Base-by-base conservation (phyloP, 768 basidiomycete species). In the Grammothele lineata region DNA sequence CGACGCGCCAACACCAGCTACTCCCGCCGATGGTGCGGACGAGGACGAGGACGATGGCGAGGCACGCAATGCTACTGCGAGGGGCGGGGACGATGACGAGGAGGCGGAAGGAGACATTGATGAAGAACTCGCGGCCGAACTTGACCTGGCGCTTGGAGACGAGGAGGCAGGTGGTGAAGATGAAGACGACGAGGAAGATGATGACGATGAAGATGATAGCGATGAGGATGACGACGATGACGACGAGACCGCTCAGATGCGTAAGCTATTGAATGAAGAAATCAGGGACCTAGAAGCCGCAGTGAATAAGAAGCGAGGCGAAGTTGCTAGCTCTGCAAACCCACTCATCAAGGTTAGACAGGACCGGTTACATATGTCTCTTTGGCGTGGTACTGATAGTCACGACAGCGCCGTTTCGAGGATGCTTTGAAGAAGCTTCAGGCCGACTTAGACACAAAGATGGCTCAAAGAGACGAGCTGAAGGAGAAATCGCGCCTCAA, bases 341-440 rank as follows among this genome's bases (percentile, higher is more conserved):
- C 86, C 88, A 30, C 77, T 95, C 46, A 92, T 96, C 62, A 83
- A 81, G 74, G 91, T 89, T 52, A 26, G 68, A n/a, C n/a, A n/a
- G n/a, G n/a, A 57, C 5, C 22, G 26, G 12, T 27, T 37, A 21
- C 35, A 14, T 19, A 12, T 15, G 12, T 15, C 11, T 10, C 26
- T 15, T 25, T 24, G 22, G 10, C 6, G 15, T 25, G n/a, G 15
- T 18, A 18, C 36, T 37, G 36, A 37, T 17, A 7, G 18, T 7
- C 7, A 11, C 14, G 18, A 14, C 26, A 93, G 86, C 87, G 86
- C 78, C 92, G 92, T 27, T 94, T 95, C 66, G 91, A 94, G 63
- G 93, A 95, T 62, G 86, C 88, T 15, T 66, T 94, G 58, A 89
- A 84, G 72, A 96, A 95, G 66, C 73, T 96, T 39, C 78, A 83